phyloP scores from a whole-genome alignment of 495 filamentous ascomycete genomes.

The Aspergillus sclerotioniger region DNA sequence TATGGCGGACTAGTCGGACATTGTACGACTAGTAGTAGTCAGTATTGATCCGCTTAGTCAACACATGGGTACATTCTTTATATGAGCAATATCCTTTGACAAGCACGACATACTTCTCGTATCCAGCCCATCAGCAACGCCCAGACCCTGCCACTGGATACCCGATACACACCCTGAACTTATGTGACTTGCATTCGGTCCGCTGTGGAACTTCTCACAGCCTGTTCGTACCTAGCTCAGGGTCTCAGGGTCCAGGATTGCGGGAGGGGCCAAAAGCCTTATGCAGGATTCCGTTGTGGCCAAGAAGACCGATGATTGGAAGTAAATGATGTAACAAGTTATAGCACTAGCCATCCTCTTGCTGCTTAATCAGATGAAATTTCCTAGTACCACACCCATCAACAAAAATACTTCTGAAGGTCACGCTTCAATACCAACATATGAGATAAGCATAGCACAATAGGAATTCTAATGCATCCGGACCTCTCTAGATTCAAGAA shows the following conservation, averaged over 20 bases:
- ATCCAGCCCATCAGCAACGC: neutral
- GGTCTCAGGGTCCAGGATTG: slow-evolving; percentile 3
- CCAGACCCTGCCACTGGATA: neutral
- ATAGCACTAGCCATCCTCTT: no score
- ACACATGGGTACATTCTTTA: no score
- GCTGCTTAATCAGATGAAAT: no score
- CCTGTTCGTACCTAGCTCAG: neutral
- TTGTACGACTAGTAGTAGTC: no score
- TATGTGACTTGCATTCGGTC: neutral
- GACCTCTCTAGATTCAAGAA: no score
- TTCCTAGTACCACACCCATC: no score
- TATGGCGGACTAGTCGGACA: no score
- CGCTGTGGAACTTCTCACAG: slow-evolving; percentile 7
- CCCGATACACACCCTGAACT: neutral
- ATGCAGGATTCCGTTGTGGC: neutral
- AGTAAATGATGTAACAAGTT: neutral
- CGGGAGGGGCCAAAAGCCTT: neutral
- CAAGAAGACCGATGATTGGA: neutral
- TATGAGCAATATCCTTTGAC: neutral
- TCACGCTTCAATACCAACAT: no score
- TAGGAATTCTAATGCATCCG: no score
- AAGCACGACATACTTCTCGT: neutral
- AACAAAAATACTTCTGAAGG: no score
- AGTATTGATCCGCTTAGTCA: no score
- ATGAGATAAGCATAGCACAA: no score